phyloP scores from a whole-genome alignment of 768 basidiomycete species.

The Tulasnella sp. region DNA sequence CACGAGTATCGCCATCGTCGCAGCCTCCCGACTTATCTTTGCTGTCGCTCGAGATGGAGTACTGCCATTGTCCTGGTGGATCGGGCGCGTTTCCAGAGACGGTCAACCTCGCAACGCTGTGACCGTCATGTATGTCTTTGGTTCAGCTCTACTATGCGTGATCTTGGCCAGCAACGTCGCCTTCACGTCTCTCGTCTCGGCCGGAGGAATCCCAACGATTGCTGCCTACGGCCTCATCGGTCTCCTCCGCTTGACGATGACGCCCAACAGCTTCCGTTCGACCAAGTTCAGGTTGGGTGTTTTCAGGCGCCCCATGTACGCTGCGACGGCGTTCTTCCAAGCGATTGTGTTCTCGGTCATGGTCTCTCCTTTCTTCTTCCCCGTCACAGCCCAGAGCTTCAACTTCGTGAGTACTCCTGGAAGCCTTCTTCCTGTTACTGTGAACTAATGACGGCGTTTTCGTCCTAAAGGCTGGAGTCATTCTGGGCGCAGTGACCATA shows the following conservation, averaged over 20 bases:
- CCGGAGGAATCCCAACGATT: constrained; percentile 80
- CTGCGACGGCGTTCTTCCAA: constrained; percentile 67
- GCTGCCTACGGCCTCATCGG: constrained; percentile 84
- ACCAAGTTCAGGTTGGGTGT: constrained; percentile 71
- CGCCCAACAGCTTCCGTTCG: constrained; percentile 66
- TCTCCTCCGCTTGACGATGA: constrained; percentile 67
- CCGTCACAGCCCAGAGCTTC: constrained; percentile 68
- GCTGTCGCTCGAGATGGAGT: constrained; percentile 95
- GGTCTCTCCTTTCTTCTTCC: constrained; percentile 85
- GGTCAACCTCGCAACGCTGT: constrained; percentile 83
- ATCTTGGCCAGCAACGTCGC: constrained; percentile 88
- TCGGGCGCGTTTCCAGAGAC: constrained; percentile 62
- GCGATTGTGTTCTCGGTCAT: constrained; percentile 69
- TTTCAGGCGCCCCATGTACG: constrained; percentile 64
- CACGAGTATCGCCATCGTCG: constrained; percentile 82
- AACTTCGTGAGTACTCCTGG: constrained; percentile 66
- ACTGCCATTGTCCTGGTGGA: constrained; percentile 77
- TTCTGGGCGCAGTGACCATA: constrained; percentile 73
- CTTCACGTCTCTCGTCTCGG: constrained; percentile 86
- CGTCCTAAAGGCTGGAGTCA: constrained; percentile 59
- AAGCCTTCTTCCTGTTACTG: not conserved
- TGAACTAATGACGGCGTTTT: not conserved
- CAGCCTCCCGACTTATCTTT: constrained; percentile 82
- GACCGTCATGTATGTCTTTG: constrained; percentile 80
- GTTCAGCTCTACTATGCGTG: constrained; percentile 70